A percentile compares a stretch with the other conserved stretches of the same genome.
Evolutionary conservation across 306 rosid genomes (phyloP).

Genomic region (Begonia masoniana): DNA sequence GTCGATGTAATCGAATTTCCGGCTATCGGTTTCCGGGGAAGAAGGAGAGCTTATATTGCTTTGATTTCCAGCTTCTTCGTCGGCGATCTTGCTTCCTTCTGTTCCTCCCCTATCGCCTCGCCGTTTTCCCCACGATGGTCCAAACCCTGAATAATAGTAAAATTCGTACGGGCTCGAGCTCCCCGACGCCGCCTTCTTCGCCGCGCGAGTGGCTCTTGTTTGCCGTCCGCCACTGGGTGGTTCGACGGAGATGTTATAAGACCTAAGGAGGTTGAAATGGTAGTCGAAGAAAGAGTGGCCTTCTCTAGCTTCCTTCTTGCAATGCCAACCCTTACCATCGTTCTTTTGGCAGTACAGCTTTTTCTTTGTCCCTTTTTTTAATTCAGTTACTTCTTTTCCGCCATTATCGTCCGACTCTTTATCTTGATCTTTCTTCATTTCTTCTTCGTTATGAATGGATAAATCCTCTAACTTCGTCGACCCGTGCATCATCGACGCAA

Average conservation of each 20-base stretch:
- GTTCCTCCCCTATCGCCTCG: slow-evolving; percentile 33
- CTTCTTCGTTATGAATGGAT: slow-evolving; percentile 7
- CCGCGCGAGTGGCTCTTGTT: slow-evolving; percentile 3
- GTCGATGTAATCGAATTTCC: slow-evolving; percentile 28
- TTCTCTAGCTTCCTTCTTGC: slow-evolving; percentile 23
- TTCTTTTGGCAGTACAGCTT: slow-evolving; percentile 8
- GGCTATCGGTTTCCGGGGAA: slow-evolving; percentile 10
- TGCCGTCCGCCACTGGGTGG: not conserved
- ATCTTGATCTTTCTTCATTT: not conserved
- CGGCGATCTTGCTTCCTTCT: slow-evolving; percentile 1
- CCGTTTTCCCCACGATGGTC: slow-evolving; percentile 49
- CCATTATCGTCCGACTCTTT: slow-evolving; percentile 6
- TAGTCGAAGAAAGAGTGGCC: slow-evolving; percentile 27
- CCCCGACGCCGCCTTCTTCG: slow-evolving; percentile 8
- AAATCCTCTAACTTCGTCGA: slow-evolving; percentile 9
- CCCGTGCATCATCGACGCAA: slow-evolving; percentile 38
- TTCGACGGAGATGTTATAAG: slow-evolving; percentile 2
- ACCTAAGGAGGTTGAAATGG: slow-evolving; percentile 21
- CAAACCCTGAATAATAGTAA: slow-evolving; percentile 82
- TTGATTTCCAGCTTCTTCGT: slow-evolving; percentile 1
- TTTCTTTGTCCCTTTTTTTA: not conserved
- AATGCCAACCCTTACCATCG: slow-evolving; percentile 31
- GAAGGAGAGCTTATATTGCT: slow-evolving; percentile 11
- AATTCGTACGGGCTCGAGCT: slow-evolving; percentile 42
- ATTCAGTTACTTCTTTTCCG: slow-evolving; percentile 6